phyloP scores from a whole-genome alignment of 2,329 filamentous ascomycete genomes.

The Thelonectria olida region DNA sequence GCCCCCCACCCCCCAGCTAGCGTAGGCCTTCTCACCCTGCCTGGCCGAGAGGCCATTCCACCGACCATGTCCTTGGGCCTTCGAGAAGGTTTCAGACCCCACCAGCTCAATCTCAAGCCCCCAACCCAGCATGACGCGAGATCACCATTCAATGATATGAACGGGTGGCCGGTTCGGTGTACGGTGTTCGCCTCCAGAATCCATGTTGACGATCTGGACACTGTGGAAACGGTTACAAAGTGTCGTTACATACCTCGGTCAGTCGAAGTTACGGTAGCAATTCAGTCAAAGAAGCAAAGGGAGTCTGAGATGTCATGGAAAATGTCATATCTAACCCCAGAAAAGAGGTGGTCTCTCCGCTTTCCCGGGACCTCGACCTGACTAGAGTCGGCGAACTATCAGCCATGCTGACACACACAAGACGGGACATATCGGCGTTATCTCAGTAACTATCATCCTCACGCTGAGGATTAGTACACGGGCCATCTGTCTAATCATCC shows the following conservation, averaged over 20 bases:
- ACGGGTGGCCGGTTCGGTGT: slow-evolving; percentile 31
- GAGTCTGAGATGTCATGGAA: not conserved
- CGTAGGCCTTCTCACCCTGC: slow-evolving; percentile 34
- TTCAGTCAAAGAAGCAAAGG: slow-evolving; percentile 1
- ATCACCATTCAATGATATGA: slow-evolving; percentile 39
- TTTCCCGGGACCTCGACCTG: slow-evolving; percentile 2
- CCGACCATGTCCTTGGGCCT: slow-evolving; percentile 44
- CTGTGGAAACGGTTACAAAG: slow-evolving; percentile 14
- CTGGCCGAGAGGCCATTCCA: slow-evolving; percentile 36
- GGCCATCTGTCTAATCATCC: slow-evolving; percentile 18
- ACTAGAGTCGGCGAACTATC: not conserved
- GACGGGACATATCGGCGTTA: slow-evolving; percentile 6
- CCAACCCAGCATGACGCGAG: slow-evolving; percentile 38
- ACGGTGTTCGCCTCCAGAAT: slow-evolving; percentile 28
- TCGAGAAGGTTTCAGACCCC: slow-evolving; percentile 43
- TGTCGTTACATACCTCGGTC: slow-evolving; percentile 16
- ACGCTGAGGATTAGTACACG: slow-evolving; percentile 12
- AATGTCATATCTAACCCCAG: not conserved
- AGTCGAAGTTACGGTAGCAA: slow-evolving; percentile 15
- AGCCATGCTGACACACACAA: slow-evolving; percentile 7
- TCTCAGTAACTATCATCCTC: slow-evolving; percentile 24
- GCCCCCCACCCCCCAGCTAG: slow-evolving; percentile 19
- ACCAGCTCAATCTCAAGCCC: slow-evolving; percentile 28
- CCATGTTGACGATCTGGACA: slow-evolving; percentile 38
- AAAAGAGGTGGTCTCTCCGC: slow-evolving; percentile 9